A percentile compares a stretch with the other conserved stretches of the same genome.
phyloP scores from a whole-genome alignment of 805 yeast species.

The Maudiozyma bulderi region DNA sequence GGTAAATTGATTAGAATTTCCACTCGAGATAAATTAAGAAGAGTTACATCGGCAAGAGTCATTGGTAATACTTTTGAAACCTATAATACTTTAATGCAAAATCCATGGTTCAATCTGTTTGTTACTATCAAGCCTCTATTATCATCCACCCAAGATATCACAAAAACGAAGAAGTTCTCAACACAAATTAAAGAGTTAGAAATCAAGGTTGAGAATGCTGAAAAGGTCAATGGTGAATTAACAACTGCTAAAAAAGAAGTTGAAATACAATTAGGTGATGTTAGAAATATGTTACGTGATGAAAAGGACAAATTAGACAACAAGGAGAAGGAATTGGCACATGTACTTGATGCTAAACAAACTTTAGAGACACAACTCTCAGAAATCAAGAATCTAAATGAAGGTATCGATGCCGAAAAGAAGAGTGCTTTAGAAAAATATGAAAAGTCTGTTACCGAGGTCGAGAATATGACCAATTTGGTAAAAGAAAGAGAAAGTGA shows the following conservation, averaged over 20 bases:
- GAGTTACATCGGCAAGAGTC: conserved; percentile 60
- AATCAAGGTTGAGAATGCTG: conserved; percentile 33
- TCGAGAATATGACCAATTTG: conserved; percentile 14
- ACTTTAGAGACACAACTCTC: conserved; percentile 21
- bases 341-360: conserved; percentile 34
- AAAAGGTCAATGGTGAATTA: conserved; percentile 25
- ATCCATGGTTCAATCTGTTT: conserved; percentile 75
- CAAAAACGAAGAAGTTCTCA: conserved; percentile 47
- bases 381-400: conserved; percentile 12
- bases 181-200: conserved; percentile 48
- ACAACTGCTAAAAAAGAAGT: conserved; percentile 20
- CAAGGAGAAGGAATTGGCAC: conserved; percentile 38
- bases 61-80: conserved; percentile 51
- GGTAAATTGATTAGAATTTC: conserved; percentile 51
- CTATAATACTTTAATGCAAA: conserved; percentile 39
- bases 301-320: conserved; percentile 37
- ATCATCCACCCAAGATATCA: conserved; percentile 50
- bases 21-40: conserved; percentile 41
- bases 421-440: conserved; percentile 14
- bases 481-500: conserved; percentile 25
- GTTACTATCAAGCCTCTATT: conserved; percentile 67
- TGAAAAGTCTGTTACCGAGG: conserved; percentile 11
- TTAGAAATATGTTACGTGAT: conserved; percentile 29
- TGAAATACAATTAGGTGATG: conserved; percentile 22
- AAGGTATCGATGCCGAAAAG: conserved; percentile 22